A percentile compares a stretch with the other conserved stretches of the same genome.
These are phyloP conservation scores for Ophiocordyceps camponoti-saundersi DNA, from an alignment of 2,329 filamentous ascomycete genomes.

Conservation along the genomic window DNA sequence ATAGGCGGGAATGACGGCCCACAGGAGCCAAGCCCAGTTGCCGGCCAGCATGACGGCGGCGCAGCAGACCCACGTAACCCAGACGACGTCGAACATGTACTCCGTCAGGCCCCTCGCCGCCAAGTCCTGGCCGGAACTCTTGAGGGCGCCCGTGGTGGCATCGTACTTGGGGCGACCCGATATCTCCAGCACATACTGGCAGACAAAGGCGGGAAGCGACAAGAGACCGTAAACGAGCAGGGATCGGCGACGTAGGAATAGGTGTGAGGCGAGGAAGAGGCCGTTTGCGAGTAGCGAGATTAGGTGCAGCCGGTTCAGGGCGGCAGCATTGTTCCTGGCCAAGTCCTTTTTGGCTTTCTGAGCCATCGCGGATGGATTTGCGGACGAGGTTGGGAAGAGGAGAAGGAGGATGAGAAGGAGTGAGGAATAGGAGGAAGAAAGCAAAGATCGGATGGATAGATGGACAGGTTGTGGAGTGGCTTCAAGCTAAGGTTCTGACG, in stretches of 20 bases:
- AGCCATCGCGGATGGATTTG: slow-evolving; percentile 25
- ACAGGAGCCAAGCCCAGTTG: slow-evolving; percentile 52
- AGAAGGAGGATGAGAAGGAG: neutral
- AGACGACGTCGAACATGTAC: slow-evolving; percentile 95
- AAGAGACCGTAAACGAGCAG: slow-evolving; percentile 54
- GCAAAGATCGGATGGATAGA: too few species aligned
- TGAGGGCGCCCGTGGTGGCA: slow-evolving; percentile 46
- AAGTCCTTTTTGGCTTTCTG: slow-evolving; percentile 47
- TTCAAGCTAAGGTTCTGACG: too few species aligned
- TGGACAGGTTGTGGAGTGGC: too few species aligned
- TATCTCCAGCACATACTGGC: slow-evolving; percentile 74
- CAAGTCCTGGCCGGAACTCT: slow-evolving; percentile 71
- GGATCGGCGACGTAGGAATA: slow-evolving; percentile 47
- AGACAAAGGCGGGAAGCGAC: slow-evolving; percentile 56
- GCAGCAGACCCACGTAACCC: slow-evolving; percentile 77
- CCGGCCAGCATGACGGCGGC: slow-evolving; percentile 60
- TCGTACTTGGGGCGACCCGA: slow-evolving; percentile 65
- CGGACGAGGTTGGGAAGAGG: neutral
- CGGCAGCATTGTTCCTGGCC: slow-evolving; percentile 61
- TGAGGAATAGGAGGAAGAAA: too few species aligned
- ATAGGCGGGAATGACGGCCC: slow-evolving; percentile 37
- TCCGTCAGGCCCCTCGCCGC: slow-evolving; percentile 78
- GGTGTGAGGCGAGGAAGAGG: slow-evolving; percentile 57
- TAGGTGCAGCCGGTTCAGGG: slow-evolving; percentile 68
- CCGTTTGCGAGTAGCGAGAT: slow-evolving; percentile 55